phyloP scores from a whole-genome alignment of 2,329 filamentous ascomycete genomes.

The Verticillium isaacii region DNA sequence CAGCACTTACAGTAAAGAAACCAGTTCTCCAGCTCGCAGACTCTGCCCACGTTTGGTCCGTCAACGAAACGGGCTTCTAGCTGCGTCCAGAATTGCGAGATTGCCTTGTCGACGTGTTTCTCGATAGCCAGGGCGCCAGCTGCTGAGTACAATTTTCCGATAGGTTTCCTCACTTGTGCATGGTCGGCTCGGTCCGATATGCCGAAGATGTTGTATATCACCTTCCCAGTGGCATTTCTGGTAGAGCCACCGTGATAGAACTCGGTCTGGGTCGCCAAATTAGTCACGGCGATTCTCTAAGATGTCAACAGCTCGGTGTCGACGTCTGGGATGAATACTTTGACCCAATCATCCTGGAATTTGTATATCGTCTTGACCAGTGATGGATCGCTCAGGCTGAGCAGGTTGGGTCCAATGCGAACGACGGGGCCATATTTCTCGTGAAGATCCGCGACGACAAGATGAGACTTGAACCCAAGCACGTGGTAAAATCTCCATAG shows the following conservation, averaged over 20 bases:
- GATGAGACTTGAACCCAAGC: not conserved
- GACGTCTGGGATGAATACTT: not conserved
- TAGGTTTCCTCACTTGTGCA: conserved; percentile 27
- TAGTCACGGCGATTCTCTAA: not conserved
- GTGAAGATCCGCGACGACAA: conserved; percentile 21
- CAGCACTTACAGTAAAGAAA: conserved; percentile 15
- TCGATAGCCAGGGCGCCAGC: conserved; percentile 20
- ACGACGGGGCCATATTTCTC: conserved; percentile 26
- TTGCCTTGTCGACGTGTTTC: conserved; percentile 42
- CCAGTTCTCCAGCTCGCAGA: conserved; percentile 42
- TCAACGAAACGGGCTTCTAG: conserved; percentile 25
- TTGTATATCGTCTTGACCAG: not conserved
- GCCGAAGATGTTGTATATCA: conserved; percentile 33
- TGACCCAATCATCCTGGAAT: not conserved
- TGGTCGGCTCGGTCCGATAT: conserved; percentile 25
- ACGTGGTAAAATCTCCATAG: not conserved
- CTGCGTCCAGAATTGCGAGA: conserved; percentile 37
- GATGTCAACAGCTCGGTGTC: too few species aligned
- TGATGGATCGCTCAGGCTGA: conserved; percentile 9
- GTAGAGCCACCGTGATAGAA: conserved; percentile 29
- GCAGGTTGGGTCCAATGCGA: conserved; percentile 23
- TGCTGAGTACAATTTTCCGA: conserved; percentile 29
- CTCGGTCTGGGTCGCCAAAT: conserved; percentile 23
- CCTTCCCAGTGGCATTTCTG: conserved; percentile 23
- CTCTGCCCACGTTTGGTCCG: not conserved